Evolutionary conservation across 495 filamentous ascomycete species (phyloP).

Genomic region (Oidiodendron maius): DNA sequence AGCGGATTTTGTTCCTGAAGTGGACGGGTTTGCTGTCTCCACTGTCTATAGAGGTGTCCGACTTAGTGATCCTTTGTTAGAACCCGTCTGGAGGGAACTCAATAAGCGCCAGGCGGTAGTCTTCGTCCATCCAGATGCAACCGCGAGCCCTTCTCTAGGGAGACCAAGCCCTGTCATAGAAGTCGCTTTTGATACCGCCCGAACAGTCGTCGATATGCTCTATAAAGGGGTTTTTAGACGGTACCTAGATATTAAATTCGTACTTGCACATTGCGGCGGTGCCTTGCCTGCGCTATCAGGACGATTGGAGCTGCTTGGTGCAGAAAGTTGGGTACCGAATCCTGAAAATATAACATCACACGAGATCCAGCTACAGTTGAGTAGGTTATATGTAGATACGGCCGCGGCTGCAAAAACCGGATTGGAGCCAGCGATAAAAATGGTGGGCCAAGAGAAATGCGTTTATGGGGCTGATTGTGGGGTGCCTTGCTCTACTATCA

Average conservation of each 20-base stretch:
- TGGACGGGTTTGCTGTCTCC: conserved; percentile 2
- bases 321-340: conserved; percentile 4
- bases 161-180: neutral
- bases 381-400: conserved; percentile 3
- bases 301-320: neutral
- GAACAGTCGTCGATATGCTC: conserved; percentile 2
- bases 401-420: conserved; percentile 1
- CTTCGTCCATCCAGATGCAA: neutral
- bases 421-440: neutral
- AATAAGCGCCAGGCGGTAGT: conserved; percentile 23
- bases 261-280: conserved; percentile 5
- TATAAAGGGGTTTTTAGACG: neutral
- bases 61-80: neutral
- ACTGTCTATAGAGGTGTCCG: neutral
- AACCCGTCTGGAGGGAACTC: conserved; percentile 22
- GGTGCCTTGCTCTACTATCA: neutral
- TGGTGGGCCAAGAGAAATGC: neutral
- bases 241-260: neutral
- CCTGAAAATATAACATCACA: neutral
- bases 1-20: neutral
- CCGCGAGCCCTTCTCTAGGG: neutral
- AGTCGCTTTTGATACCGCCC: conserved; percentile 1
- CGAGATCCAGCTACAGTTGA: neutral
- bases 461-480: conserved; percentile 6
- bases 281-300: conserved; percentile 4